phyloP scores from a whole-genome alignment of 2,329 filamentous ascomycete species.

The Drechslerella coelobrocha region DNA sequence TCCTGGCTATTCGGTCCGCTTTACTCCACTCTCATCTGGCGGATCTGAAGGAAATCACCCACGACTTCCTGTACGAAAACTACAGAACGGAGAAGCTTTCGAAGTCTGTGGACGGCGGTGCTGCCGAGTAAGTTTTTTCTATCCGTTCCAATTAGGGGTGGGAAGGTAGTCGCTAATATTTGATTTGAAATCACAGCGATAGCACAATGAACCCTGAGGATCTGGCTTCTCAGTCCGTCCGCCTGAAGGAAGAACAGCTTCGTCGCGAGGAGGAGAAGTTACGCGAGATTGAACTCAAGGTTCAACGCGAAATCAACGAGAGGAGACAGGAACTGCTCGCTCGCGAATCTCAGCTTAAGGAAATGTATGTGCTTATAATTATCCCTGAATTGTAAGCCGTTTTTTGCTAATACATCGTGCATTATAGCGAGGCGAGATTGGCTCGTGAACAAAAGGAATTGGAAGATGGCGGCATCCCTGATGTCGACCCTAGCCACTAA shows the following conservation, averaged over 20 bases:
- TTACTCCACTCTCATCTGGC: conserved; percentile 97
- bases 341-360: conserved; percentile 96
- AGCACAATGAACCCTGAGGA: conserved; percentile 98
- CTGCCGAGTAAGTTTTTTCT: conserved; percentile 74
- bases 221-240: conserved; percentile 93
- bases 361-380: conserved; percentile 68
- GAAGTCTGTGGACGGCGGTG: conserved; percentile 95
- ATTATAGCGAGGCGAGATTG: conserved; percentile 55
- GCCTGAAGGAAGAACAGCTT: conserved; percentile 99
- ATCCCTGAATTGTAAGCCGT: too few species aligned
- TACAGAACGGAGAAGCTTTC: conserved; percentile 99
- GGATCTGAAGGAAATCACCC: conserved; percentile 98
- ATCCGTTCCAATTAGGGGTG: conserved; percentile 56
- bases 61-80: conserved; percentile 99
- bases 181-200: conserved; percentile 64
- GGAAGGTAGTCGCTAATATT: background rate
- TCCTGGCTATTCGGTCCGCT: conserved; percentile 94
- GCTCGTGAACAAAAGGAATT: conserved; percentile 53
- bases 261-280: conserved; percentile 99
- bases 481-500: conserved; percentile 39
- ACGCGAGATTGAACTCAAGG: conserved; percentile 98
- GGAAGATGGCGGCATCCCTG: conserved; percentile 42
- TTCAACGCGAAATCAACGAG: conserved; percentile 99
- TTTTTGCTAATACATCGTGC: conserved; percentile 18
- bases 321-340: conserved; percentile 98